Percentiles rank a stretch among this genome's conserved stretches.
Conservation (phyloP, 768 basidiomycete genomes). For the Stropharia rugosoannulata region DNA sequence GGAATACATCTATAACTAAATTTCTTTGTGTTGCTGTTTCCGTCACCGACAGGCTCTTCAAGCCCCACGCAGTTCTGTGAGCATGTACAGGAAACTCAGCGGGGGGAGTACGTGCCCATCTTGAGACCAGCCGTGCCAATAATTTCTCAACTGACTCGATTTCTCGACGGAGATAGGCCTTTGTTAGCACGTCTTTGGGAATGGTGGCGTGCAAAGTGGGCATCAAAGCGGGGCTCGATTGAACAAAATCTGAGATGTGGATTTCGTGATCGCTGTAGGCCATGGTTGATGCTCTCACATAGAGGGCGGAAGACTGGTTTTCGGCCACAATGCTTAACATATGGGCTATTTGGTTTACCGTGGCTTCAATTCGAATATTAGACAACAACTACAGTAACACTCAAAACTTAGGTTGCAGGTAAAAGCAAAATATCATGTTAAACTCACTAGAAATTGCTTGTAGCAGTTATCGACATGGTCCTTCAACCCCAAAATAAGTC, state of each 20-base stretch:
- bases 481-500: neutral
- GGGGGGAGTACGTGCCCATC: neutral
- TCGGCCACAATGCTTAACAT: neutral
- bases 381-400: neutral
- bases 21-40: neutral
- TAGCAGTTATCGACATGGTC: conserved; percentile 1
- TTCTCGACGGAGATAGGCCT: neutral
- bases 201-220: neutral
- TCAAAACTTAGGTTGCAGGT: neutral
- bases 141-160: neutral
- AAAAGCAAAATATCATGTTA: neutral
- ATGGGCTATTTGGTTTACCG: neutral
- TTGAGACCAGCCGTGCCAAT: neutral
- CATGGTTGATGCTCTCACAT: neutral
- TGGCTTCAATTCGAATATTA: neutral
- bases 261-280: neutral
- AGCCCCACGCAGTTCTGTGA: neutral
- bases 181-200: neutral
- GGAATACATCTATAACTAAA: neutral
- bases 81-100: neutral
- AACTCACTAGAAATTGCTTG: neutral
- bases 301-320: neutral
- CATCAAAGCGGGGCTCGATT: neutral
- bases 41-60: neutral
- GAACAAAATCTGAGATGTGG: neutral